A percentile compares a stretch with the other conserved stretches of the same genome.
Evolutionary conservation across 2,329 filamentous ascomycete genomes (phyloP).

Genomic region (Mariannaea sp.): DNA sequence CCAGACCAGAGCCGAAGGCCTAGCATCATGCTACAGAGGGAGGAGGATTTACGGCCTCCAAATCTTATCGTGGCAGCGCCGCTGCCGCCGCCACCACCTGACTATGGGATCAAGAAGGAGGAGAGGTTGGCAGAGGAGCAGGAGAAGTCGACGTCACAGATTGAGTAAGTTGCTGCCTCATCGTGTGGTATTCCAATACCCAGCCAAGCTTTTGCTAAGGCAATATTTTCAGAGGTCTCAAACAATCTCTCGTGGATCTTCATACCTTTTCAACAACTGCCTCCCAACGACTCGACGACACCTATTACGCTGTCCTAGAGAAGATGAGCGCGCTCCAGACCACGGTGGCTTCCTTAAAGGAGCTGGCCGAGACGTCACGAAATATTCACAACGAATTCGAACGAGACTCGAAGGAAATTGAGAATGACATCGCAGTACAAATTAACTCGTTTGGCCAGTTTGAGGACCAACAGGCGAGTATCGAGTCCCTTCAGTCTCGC

Average conservation of each 20-base stretch:
- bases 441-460: conserved; percentile 67
- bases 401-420: conserved; percentile 61
- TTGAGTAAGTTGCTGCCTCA: conserved; percentile 38
- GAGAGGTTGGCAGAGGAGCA: conserved; percentile 48
- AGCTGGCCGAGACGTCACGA: conserved; percentile 66
- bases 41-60: conserved; percentile 33
- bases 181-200: background rate
- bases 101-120: conserved; percentile 42
- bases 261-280: conserved; percentile 64
- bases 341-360: conserved; percentile 67
- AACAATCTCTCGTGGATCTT: conserved; percentile 58
- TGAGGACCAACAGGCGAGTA: conserved; percentile 65
- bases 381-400: conserved; percentile 64
- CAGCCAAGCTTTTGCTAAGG: conserved; percentile 34
- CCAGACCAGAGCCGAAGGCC: conserved; percentile 50
- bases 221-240: conserved; percentile 50
- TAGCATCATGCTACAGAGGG: conserved; percentile 45
- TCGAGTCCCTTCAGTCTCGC: conserved; percentile 64
- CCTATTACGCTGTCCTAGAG: conserved; percentile 74
- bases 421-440: conserved; percentile 63
- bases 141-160: conserved; percentile 37
- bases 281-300: conserved; percentile 71
- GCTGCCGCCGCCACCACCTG: conserved; percentile 6
- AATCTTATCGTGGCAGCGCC: conserved; percentile 12
- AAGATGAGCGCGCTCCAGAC: conserved; percentile 67